phyloP scores from a whole-genome alignment of 176 grass and related monocot species.

The Aegilops speltoides region DNA sequence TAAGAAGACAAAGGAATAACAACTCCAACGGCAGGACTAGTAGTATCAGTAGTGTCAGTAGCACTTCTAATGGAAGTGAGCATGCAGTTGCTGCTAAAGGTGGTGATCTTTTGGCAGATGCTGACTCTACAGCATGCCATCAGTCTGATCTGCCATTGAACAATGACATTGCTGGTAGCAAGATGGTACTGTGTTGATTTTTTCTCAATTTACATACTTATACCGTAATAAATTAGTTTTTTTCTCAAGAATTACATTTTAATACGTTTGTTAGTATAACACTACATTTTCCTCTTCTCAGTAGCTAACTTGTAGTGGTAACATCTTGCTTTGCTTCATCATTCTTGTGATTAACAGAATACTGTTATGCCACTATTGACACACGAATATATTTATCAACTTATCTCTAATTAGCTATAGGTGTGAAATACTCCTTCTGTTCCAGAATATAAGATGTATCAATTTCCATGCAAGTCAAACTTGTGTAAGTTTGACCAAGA shows the following conservation, averaged over 20 bases:
- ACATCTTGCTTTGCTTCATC: background rate
- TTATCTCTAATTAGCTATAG: background rate
- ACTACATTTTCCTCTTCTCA: constrained; percentile 1
- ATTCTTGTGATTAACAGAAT: background rate
- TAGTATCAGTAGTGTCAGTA: constrained; percentile 92
- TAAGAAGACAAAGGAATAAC: constrained; percentile 62
- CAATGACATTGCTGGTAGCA: constrained; percentile 53
- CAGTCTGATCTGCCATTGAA: constrained; percentile 61
- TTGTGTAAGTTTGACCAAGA: too few relatives aligned
- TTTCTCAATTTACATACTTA: constrained; percentile 12
- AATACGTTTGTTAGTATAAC: constrained; percentile 1
- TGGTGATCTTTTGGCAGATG: constrained; percentile 89
- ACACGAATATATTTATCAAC: background rate
- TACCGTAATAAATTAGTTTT: background rate
- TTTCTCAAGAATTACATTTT: background rate
- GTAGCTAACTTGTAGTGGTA: background rate
- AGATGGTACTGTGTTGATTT: constrained; percentile 47
- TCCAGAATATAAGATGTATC: too few relatives aligned
- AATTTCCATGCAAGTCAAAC: too few relatives aligned
- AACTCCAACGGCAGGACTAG: constrained; percentile 64
- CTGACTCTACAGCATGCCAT: constrained; percentile 76
- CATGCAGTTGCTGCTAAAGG: constrained; percentile 61
- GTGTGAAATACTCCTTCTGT: background rate
- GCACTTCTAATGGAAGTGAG: constrained; percentile 75
- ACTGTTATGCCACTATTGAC: constrained; percentile 1